A percentile compares a stretch with the other conserved stretches of the same genome.
Conservation (phyloP, 768 basidiomycete genomes). For the Leccinum disarticulatum region DNA sequence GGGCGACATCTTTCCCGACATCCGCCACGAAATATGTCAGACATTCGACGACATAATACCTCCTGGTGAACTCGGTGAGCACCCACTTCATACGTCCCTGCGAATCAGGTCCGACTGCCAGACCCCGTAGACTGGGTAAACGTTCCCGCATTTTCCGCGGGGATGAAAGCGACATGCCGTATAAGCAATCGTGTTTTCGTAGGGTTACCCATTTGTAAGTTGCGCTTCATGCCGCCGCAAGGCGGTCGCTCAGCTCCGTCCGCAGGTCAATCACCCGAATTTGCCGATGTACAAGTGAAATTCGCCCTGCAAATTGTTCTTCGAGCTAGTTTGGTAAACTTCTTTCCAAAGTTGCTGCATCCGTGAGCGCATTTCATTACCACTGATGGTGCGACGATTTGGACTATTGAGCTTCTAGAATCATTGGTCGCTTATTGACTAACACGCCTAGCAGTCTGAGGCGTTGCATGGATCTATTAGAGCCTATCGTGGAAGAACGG, state of each 20-base stretch:
- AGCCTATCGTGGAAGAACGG: slow-evolving; percentile 36
- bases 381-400: slow-evolving; percentile 11
- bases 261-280: slow-evolving; percentile 38
- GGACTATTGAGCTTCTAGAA: slow-evolving; percentile 21
- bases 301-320: slow-evolving; percentile 36
- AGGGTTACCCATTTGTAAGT: slow-evolving; percentile 38
- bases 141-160: slow-evolving; percentile 28
- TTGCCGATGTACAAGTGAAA: slow-evolving; percentile 32
- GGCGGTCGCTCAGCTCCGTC: slow-evolving; percentile 10
- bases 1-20: slow-evolving; percentile 30
- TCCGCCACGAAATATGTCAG: slow-evolving; percentile 35
- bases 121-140: slow-evolving; percentile 30
- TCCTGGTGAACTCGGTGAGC: slow-evolving; percentile 19
- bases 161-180: slow-evolving; percentile 36
- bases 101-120: slow-evolving; percentile 10
- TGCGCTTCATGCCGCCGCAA: slow-evolving; percentile 1
- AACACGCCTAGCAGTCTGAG: slow-evolving; percentile 33
- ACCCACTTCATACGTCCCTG: slow-evolving; percentile 2
- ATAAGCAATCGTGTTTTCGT: slow-evolving; percentile 43
- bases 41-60: slow-evolving; percentile 33
- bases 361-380: slow-evolving; percentile 29
- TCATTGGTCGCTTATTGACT: slow-evolving; percentile 33
- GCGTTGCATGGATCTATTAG: slow-evolving; percentile 30
- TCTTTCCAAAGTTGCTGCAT: slow-evolving; percentile 35
- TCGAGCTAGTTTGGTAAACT: slow-evolving; percentile 33